Evolutionary conservation across 1,139 yeast species (phyloP).

Genomic region (Hyphopichia fennica): DNA sequence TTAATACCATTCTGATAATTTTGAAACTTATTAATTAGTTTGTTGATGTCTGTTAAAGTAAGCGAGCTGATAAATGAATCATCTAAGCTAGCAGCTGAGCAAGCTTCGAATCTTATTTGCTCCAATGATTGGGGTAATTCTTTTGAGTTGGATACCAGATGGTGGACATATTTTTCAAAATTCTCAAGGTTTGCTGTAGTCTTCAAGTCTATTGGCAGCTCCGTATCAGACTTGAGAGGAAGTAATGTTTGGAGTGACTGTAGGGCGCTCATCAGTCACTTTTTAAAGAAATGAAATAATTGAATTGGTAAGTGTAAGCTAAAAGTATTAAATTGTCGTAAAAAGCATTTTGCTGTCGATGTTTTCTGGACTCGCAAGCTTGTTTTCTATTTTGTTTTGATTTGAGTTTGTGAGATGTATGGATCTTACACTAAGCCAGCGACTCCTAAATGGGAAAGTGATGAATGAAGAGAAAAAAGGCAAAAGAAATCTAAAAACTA

Average conservation of each 20-base stretch:
- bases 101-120: constrained; percentile 13
- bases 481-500: not conserved
- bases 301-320: too few relatives aligned
- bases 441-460: not conserved
- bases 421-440: not conserved
- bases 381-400: too few relatives aligned
- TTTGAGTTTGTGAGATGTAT: too few relatives aligned
- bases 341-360: not conserved
- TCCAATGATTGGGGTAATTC: constrained; percentile 11
- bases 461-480: not conserved
- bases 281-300: too few relatives aligned
- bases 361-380: too few relatives aligned
- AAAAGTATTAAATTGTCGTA: too few relatives aligned
- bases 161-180: constrained; percentile 6
- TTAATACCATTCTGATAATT: constrained; percentile 36
- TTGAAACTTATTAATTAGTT: constrained; percentile 25
- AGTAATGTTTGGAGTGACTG: constrained; percentile 4
- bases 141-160: not conserved
- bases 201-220: not conserved
- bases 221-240: constrained; percentile 4
- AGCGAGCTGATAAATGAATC: constrained; percentile 5
- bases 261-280: constrained; percentile 7
- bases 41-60: constrained; percentile 9
- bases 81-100: not conserved
- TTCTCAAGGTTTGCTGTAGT: constrained; percentile 5